Base-by-base conservation (phyloP, 176 grass and related monocot species). In the Phyllostachys edulis region DNA sequence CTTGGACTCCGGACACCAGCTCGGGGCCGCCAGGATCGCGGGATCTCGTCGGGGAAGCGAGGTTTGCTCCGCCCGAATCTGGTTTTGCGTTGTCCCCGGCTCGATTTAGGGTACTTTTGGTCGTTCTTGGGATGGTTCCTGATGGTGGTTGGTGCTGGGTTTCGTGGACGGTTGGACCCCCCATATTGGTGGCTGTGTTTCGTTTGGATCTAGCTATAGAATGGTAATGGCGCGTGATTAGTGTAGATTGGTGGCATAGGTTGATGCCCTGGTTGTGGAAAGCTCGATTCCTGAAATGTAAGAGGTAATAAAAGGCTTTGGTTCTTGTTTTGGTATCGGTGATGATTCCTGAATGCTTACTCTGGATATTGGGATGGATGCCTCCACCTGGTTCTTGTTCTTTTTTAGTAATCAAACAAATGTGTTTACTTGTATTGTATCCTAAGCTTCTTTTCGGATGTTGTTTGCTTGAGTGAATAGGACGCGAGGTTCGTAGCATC, bases 191-290 rank as follows among this genome's bases (percentile, higher is more conserved):
- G 40, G 27, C 8, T 27, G 56, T 36, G 44, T 41, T 40, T 38
- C 49, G 6, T 2, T 39, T 84, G 71, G 81, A 84, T 84, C 81
- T 84, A 64, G 69, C 59, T 27, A n/a, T 63, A 41, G 41, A 38
- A 26, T 24, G 54, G 68, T 73, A 73, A 82, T 73, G 68, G 11
- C 68, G 41, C 44, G 68, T 63, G 18, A 23, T 83, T 83, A 50
- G 57, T 46, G 40, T n/a, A 5, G 9, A 42, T 36, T 36, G 80
- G 50, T 20, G 23, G n/a, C 37, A 6, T 59, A 57, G 16, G 10
- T 40, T 71, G 38, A 8, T 26, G 38, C 41, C 5, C 23, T 59
- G 9, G 6, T 20, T 24, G 27, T 38, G 80, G 68, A 70, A 49
- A 49, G 18, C 14, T 49, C 13, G 41, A 34, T 71, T 23, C 41